Base-by-base conservation (phyloP, 495 filamentous ascomycete genomes). In the Penicillium alfredii region DNA sequence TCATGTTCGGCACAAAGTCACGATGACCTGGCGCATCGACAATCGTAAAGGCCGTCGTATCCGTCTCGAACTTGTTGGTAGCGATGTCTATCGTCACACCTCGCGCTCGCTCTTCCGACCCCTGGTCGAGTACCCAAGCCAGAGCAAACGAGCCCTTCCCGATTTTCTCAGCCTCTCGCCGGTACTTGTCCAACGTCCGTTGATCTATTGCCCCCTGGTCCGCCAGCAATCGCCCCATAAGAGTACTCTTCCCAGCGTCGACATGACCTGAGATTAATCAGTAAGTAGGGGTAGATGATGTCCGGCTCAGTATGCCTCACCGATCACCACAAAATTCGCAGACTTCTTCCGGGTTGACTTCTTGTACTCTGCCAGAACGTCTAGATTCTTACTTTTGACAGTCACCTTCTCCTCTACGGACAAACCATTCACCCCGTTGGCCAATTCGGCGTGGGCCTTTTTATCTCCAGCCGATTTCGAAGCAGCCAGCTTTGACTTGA, bases 1-100 rank as follows among this genome's bases (percentile, higher is more conserved):
- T 96, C 92, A 98, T 98, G 58, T 95, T 97, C 2, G 92, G 92
- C 25, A 97, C 86, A 56, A 97, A 98, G 50, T 98, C 93, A 45
- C 78, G 73, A 61, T 98, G 92, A 0, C 92, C 92, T 2, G 92
- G 92, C 1, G 92, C 86, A 60, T 98, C 92, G 3, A 98, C 72
- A 30, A 98, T 97, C 6, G 90, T 97, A 55, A 96, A 98, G 10
- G 71, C 72, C 0, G 87, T 88, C 10, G 70, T 81, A 4, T 83
- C 78, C 0, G 92, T 98, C 57, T 90, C 84, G 56, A 98, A 98
- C 42, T 85, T 78, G 62, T 92, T 89, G 15, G 80, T 89, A 23
- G 93, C 93, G 55, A 97, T 89, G 53, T 98, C 92, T 38, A 98
- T 94, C 3, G 92, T 98, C n/a, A 98, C 86, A 27, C 92, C 92